A percentile compares a stretch with the other conserved stretches of the same genome.
Conservation (phyloP, 2,329 filamentous ascomycete genomes). For the Stagonosporopsis vannaccii region DNA sequence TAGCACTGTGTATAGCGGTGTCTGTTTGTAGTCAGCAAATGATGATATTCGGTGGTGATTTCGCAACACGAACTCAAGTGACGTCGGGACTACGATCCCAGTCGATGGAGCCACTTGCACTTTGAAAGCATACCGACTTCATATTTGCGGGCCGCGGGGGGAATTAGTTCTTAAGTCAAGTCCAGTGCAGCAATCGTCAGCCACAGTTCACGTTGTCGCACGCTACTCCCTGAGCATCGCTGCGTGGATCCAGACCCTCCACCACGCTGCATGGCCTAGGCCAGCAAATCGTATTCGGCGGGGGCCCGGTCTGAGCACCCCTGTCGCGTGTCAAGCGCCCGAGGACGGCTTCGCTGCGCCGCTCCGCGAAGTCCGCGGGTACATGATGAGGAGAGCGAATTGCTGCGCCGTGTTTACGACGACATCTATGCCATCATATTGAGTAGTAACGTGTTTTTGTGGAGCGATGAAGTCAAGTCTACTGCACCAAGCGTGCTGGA, state of each 20-base stretch:
- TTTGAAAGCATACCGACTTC: background rate
- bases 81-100: background rate
- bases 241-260: slow-evolving; percentile 6
- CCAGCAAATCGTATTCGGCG: slow-evolving; percentile 9
- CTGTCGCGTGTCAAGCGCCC: slow-evolving; percentile 6
- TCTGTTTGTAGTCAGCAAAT: slow-evolving; percentile 3
- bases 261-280: slow-evolving; percentile 4
- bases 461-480: slow-evolving; percentile 2
- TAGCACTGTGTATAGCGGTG: background rate
- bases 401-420: background rate
- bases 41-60: slow-evolving; percentile 4
- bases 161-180: slow-evolving; percentile 1
- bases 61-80: slow-evolving; percentile 10
- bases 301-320: slow-evolving; percentile 3
- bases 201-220: slow-evolving; percentile 12
- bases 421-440: background rate
- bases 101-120: background rate
- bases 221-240: slow-evolving; percentile 7
- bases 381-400: background rate
- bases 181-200: slow-evolving; percentile 7
- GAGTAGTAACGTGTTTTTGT: background rate
- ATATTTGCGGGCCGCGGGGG: background rate
- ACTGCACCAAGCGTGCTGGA: background rate
- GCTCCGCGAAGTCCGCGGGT: background rate
- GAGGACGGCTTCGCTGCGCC: slow-evolving; percentile 8